phyloP scores from a whole-genome alignment of 192 early-diverging fungal genomes.

The Backusella westeae region DNA sequence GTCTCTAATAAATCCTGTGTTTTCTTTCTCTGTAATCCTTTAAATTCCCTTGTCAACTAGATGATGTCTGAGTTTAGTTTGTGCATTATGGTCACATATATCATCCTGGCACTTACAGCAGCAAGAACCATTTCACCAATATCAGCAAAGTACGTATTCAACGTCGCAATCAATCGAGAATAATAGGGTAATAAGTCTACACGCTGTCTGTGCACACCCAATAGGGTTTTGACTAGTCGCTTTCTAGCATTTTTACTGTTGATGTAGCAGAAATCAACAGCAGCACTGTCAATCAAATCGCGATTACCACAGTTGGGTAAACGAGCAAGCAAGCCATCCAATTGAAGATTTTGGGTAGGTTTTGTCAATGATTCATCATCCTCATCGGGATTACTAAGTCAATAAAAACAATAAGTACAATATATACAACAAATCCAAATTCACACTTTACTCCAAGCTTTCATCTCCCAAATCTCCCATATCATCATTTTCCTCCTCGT shows the following conservation, averaged over 20 bases:
- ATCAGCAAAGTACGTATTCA: constrained; percentile 87
- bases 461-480: constrained; percentile 23
- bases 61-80: constrained; percentile 25
- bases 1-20: constrained; percentile 71
- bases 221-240: constrained; percentile 71
- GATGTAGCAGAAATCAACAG: constrained; percentile 91
- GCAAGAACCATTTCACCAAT: constrained; percentile 71
- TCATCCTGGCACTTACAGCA: constrained; percentile 38
- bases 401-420: neutral
- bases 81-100: neutral
- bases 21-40: constrained; percentile 70
- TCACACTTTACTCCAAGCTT: constrained; percentile 14
- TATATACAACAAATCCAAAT: neutral
- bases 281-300: constrained; percentile 84
- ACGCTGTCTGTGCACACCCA: constrained; percentile 77
- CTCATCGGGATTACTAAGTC: constrained; percentile 28
- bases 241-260: constrained; percentile 80
- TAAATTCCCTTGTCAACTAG: constrained; percentile 69
- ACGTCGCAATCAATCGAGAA: constrained; percentile 81
- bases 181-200: constrained; percentile 90
- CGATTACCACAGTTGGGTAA: constrained; percentile 78
- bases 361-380: constrained; percentile 37
- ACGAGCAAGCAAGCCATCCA: constrained; percentile 69
- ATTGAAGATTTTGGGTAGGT: constrained; percentile 37
- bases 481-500: neutral